phyloP scores from a whole-genome alignment of 148 eudicot species.

The Nepenthes gracilis region DNA sequence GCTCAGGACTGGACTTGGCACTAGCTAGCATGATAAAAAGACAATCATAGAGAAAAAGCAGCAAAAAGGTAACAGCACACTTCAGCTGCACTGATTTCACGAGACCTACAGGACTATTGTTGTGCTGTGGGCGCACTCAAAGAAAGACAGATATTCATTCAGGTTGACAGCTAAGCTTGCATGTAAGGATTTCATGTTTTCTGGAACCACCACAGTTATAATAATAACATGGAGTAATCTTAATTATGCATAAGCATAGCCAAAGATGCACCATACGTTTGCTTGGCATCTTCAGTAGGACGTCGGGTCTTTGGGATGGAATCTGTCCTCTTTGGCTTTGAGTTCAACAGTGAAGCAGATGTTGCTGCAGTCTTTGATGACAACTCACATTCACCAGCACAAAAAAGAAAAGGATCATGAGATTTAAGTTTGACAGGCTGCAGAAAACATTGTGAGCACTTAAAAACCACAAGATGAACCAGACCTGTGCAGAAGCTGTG shows the following conservation, averaged over 20 bases:
- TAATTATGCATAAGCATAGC: background rate
- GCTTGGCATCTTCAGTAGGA: conserved; percentile 42
- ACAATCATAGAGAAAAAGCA: background rate
- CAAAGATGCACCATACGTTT: conserved; percentile 31
- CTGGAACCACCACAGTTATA: too few relatives aligned
- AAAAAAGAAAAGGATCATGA: conserved; percentile 5
- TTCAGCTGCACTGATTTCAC: too few relatives aligned
- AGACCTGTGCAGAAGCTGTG: conserved; percentile 38
- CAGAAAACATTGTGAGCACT: background rate
- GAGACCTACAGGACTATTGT: too few relatives aligned
- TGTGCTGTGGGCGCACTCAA: too few relatives aligned
- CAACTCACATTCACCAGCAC: conserved; percentile 3
- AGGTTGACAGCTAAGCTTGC: too few relatives aligned
- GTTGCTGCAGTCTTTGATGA: conserved; percentile 22
- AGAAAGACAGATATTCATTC: too few relatives aligned
- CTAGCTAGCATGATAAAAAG: too few relatives aligned
- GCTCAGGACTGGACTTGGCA: too few relatives aligned
- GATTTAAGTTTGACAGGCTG: background rate
- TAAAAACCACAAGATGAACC: conserved; percentile 2
- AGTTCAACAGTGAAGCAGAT: conserved; percentile 19
- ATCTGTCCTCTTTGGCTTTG: conserved; percentile 53
- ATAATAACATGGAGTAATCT: too few relatives aligned
- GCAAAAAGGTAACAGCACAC: background rate
- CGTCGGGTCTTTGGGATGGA: conserved; percentile 38
- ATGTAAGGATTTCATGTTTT: too few relatives aligned